Evolutionary conservation across 805 yeast species (phyloP), one percentile per base, ranked within the genome.

Genomic region (Isabelozyma pseudorhagii): DNA sequence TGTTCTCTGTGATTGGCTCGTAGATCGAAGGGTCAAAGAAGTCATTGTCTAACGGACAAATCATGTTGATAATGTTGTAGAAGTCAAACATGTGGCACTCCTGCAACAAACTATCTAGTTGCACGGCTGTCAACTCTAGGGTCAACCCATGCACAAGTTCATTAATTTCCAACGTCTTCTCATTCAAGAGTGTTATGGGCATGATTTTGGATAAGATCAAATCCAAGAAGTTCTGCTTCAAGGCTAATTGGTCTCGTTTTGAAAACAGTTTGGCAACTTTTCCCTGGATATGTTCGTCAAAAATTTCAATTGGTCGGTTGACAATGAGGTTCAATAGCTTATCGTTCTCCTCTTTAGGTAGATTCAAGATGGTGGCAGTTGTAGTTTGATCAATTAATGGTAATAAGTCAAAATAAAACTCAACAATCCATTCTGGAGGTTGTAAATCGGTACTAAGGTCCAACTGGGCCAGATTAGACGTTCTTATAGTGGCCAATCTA

Each of bases 361-460:
- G 60, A 25, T 71, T 71, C 54, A 85, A 59, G 8, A 83, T 61
- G 3, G 77, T 69, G 5, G 63, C 63, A 8, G 71, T 57, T 28
- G 59, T 56, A 40, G 50, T 58, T 50, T 62, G 70, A 52, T 81
- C 83, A 52, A 87, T 76, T 1, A 89, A 65, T 1, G 82, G 81
- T 49, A 85, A 72, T 28, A 87, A 71, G 13, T 82, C 85, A 0
- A 81, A 70, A 44, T 86, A 76, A 55, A 85, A 83, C n/a, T 81
- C 85, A 45, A 79, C 71, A 18, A 88, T 68, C 91, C 96, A 92
- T 51, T 88, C 96, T 0, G 97, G 97, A 4, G 96, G 84, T 52
- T 85, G 80, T 18, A 88, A 69, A 52, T 89, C 89, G 28, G 77
- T 77, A 46, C 71, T 72, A 59, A 59, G 67, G 39, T 72, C 77